Percentiles rank a stretch among this genome's conserved stretches.
phyloP scores from a whole-genome alignment of 192 early-diverging fungal genomes.

The Rhizoclosmatium globosum region DNA sequence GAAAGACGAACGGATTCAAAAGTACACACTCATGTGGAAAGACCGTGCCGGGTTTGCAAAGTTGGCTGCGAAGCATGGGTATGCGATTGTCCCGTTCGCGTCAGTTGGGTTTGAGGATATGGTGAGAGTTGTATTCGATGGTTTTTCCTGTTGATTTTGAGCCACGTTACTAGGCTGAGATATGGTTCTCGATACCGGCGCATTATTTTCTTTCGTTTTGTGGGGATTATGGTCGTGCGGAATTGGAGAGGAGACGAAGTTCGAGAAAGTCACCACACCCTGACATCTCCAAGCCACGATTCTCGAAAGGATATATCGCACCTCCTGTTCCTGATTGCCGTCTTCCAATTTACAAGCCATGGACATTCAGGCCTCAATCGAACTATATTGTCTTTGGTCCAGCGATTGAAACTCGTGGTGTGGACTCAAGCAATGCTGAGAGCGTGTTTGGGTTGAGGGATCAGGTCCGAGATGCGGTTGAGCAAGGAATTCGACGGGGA shows the following conservation, averaged over 20 bases:
- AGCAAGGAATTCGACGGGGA: not conserved
- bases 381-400: not conserved
- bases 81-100: constrained; percentile 44
- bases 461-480: not conserved
- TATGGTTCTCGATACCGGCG: not conserved
- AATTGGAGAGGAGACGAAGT: not conserved
- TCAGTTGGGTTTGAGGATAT: constrained; percentile 41
- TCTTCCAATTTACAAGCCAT: constrained; percentile 11
- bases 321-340: constrained; percentile 1
- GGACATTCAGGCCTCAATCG: not conserved
- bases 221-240: not conserved
- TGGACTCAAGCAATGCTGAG: not conserved
- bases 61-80: constrained; percentile 41
- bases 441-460: constrained; percentile 3
- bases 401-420: not conserved
- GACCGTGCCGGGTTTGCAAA: constrained; percentile 44
- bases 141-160: too few species aligned
- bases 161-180: not conserved
- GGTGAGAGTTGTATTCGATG: not conserved
- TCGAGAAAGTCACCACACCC: not conserved
- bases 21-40: constrained; percentile 42
- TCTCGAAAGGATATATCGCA: constrained; percentile 10
- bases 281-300: not conserved
- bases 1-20: constrained; percentile 14
- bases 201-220: not conserved